Conservation (phyloP, 805 yeast genomes). For the Yueomyces sp. region DNA sequence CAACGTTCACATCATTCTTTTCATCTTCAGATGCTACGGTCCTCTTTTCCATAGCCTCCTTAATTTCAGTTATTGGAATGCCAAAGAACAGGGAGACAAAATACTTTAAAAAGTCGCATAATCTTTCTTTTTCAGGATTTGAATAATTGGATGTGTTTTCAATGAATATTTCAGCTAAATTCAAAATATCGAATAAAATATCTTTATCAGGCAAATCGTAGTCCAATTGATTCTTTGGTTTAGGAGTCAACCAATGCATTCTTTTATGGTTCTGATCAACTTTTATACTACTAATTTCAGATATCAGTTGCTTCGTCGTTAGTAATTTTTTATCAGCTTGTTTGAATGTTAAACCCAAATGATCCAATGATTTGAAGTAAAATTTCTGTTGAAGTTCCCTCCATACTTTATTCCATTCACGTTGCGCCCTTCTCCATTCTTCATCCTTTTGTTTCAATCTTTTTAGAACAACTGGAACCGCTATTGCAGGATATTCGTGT, state of each 20-base stretch:
- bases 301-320: slow-evolving; percentile 78
- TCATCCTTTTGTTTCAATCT: slow-evolving; percentile 95
- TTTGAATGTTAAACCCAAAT: slow-evolving; percentile 88
- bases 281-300: slow-evolving; percentile 85
- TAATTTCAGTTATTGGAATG: slow-evolving; percentile 36
- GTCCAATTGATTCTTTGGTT: slow-evolving; percentile 62
- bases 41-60: slow-evolving; percentile 23
- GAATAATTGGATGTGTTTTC: slow-evolving; percentile 64
- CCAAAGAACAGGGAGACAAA: slow-evolving; percentile 65
- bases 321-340: slow-evolving; percentile 89
- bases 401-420: slow-evolving; percentile 99
- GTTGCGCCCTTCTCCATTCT: slow-evolving; percentile 95
- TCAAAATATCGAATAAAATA: slow-evolving; percentile 60
- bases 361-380: slow-evolving; percentile 86
- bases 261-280: slow-evolving; percentile 84
- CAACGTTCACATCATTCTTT: slow-evolving; percentile 8
- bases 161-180: slow-evolving; percentile 53
- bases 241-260: slow-evolving; percentile 73
- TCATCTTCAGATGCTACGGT: slow-evolving; percentile 1
- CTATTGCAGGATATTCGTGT: slow-evolving; percentile 88
- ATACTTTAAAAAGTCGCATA: slow-evolving; percentile 54
- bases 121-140: slow-evolving; percentile 62
- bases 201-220: slow-evolving; percentile 53
- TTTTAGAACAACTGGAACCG: slow-evolving; percentile 85
- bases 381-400: slow-evolving; percentile 95